Evolutionary conservation across 208 protist genomes (phyloP), one percentile per base, ranked within the genome.

Genomic region (Leishmania tropica): DNA sequence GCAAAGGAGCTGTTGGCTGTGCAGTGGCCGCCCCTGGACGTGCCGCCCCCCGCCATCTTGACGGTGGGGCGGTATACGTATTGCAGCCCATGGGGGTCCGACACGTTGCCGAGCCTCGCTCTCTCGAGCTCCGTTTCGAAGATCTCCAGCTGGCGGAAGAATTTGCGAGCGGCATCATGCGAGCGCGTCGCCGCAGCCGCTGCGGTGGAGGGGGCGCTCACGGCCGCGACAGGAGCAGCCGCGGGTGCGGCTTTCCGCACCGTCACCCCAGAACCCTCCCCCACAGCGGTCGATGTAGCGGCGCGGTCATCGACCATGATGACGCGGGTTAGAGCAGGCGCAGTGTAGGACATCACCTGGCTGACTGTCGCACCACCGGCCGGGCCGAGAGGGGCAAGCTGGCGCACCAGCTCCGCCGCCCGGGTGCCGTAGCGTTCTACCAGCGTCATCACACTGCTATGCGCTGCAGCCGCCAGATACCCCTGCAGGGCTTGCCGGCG

Each of bases 51-150:
- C 68, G 75, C n/a, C 31, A 79, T n/a, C 73, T 82, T 85, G 45
- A 82, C 83, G 58, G 83, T 76, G 37, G 83, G 77, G 24, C 83
- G 78, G 73, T 81, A 82, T 8, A 82, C 35, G 83, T 81, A 82
- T 31, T 53, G 78, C n/a, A 45, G 53, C 3, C 71, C 53, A 21
- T 56, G 65, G 5, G 83, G 73, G n/a, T 81, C 78, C 1, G 70
- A 37, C n/a, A 78, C 24, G 74, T 54, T 75, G 35, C 48, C n/a
- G 75, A 21, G 47, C 37, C 31, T 64, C 17, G 83, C 72, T 5
- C 65, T 74, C 62, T 73, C 51, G 45, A 81, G 77, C 64, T 82
- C 78, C 19, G 75, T 51, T 74, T 85, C 83, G 35, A 85, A 85
- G 37, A 10, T 58, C 3, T 85, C 83, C 4, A 82, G 83, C 56